These are phyloP conservation scores for Ajuga reptans DNA, from an alignment of 305 asterid genomes.

Conservation along the genomic window DNA sequence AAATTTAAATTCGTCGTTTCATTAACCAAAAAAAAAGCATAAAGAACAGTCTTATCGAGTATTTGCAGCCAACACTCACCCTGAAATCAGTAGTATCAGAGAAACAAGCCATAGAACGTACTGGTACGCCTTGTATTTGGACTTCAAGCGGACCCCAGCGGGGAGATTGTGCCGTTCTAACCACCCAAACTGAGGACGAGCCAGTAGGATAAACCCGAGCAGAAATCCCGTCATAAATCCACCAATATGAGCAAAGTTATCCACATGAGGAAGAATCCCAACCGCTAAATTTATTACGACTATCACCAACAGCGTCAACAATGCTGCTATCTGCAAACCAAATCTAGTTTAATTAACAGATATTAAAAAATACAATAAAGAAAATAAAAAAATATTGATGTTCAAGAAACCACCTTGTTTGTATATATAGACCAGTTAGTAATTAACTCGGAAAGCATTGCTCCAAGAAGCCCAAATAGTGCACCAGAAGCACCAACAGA, in stretches of 20 bases:
- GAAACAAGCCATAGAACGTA: conserved; percentile 53
- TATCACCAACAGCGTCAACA: conserved; percentile 56
- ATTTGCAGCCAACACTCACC: conserved; percentile 38
- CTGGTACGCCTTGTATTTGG: conserved; percentile 64
- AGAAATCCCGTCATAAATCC: conserved; percentile 76
- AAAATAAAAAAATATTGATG: neutral
- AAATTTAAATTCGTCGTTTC: neutral
- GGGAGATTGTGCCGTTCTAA: conserved; percentile 50
- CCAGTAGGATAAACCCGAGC: conserved; percentile 66
- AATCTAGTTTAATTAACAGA: neutral
- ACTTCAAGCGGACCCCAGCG: conserved; percentile 36
- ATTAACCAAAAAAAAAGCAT: neutral
- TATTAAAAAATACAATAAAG: neutral
- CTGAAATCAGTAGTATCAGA: conserved; percentile 43
- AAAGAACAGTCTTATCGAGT: neutral
- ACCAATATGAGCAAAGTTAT: conserved; percentile 82
- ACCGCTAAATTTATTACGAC: conserved; percentile 55
- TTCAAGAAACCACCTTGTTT: conserved; percentile 44
- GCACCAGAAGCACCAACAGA: conserved; percentile 96
- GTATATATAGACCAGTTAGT: conserved; percentile 82
- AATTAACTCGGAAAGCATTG: conserved; percentile 77
- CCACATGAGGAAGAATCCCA: conserved; percentile 76
- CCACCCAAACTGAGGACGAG: conserved; percentile 92
- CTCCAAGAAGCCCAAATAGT: conserved; percentile 89
- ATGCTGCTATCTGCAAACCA: conserved; percentile 52